Evolutionary conservation across 1,139 yeast species (phyloP).

Genomic region (Citeromyces hawaiiensis): DNA sequence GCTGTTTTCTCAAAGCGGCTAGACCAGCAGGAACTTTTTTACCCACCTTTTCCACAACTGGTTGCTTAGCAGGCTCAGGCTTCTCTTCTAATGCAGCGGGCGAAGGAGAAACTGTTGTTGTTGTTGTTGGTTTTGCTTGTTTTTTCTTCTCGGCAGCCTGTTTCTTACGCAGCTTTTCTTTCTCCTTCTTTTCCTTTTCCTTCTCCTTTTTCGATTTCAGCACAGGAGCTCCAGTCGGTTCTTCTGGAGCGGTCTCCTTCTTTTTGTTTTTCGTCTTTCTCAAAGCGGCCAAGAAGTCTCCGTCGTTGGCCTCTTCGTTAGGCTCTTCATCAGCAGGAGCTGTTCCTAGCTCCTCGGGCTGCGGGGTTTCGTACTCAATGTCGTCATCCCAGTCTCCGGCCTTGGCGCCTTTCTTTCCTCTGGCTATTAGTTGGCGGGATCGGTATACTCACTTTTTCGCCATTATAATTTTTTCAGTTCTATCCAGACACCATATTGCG

Average conservation of each 20-base stretch:
- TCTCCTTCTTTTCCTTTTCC: constrained; percentile 95
- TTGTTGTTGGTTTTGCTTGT: constrained; percentile 53
- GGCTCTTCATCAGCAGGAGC: constrained; percentile 7
- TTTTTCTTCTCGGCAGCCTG: constrained; percentile 84
- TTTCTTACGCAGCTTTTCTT: constrained; percentile 88
- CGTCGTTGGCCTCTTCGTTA: constrained; percentile 9
- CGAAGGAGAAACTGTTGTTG: constrained; percentile 30
- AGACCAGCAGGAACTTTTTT: constrained; percentile 68
- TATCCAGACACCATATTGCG: constrained; percentile 5
- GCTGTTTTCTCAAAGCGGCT: constrained; percentile 72
- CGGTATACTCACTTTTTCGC: constrained; percentile 11
- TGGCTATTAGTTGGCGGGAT: constrained; percentile 14
- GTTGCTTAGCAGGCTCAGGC: constrained; percentile 15
- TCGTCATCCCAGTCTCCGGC: constrained; percentile 76
- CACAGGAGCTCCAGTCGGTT: constrained; percentile 43
- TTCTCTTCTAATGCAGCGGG: constrained; percentile 16
- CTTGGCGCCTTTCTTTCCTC: constrained; percentile 36
- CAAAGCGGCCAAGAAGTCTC: constrained; percentile 10
- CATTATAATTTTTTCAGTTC: constrained; percentile 5
- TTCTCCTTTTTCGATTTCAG: constrained; percentile 92
- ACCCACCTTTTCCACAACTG: constrained; percentile 23
- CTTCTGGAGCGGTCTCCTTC: constrained; percentile 14
- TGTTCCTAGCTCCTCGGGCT: constrained; percentile 41
- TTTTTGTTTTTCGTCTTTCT: constrained; percentile 13
- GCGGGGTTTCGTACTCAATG: constrained; percentile 39